A percentile compares a stretch with the other conserved stretches of the same genome.
phyloP scores from a whole-genome alignment of 73 alveolate genomes.

The Paramecium pentaurelia region DNA sequence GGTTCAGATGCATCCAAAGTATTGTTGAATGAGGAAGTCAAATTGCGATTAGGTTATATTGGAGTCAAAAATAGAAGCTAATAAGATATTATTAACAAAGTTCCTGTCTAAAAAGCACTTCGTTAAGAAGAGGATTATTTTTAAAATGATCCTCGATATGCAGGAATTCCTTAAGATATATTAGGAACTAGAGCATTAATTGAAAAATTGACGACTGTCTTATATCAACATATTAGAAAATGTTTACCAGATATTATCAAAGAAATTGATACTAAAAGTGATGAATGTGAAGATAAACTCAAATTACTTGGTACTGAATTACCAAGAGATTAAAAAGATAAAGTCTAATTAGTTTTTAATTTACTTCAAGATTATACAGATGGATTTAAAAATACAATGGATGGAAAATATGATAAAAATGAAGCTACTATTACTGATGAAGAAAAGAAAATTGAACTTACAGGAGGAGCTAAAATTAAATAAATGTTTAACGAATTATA shows the following conservation, averaged over 20 bases:
- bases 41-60: slow-evolving; percentile 95
- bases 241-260: slow-evolving; percentile 70
- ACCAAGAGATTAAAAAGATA: slow-evolving; percentile 57
- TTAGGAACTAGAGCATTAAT: slow-evolving; percentile 85
- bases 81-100: slow-evolving; percentile 86
- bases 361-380: slow-evolving; percentile 90
- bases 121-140: slow-evolving; percentile 84
- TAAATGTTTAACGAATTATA: slow-evolving; percentile 6
- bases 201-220: slow-evolving; percentile 81
- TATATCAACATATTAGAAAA: slow-evolving; percentile 86
- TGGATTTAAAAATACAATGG: slow-evolving; percentile 84
- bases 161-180: slow-evolving; percentile 72
- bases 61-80: slow-evolving; percentile 98
- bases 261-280: slow-evolving; percentile 41
- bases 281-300: slow-evolving; percentile 52
- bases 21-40: slow-evolving; percentile 95
- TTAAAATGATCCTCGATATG: slow-evolving; percentile 81
- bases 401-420: slow-evolving; percentile 84
- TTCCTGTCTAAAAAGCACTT: slow-evolving; percentile 77
- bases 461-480: slow-evolving; percentile 74
- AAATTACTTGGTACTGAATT: slow-evolving; percentile 37
- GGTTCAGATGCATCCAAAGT: slow-evolving; percentile 96
- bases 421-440: slow-evolving; percentile 59
- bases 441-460: slow-evolving; percentile 24
- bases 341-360: slow-evolving; percentile 25